Evolutionary conservation across 2,329 filamentous ascomycete species (phyloP), one percentile per base, ranked within the genome.

Genomic region (Fusarium ramigenum): DNA sequence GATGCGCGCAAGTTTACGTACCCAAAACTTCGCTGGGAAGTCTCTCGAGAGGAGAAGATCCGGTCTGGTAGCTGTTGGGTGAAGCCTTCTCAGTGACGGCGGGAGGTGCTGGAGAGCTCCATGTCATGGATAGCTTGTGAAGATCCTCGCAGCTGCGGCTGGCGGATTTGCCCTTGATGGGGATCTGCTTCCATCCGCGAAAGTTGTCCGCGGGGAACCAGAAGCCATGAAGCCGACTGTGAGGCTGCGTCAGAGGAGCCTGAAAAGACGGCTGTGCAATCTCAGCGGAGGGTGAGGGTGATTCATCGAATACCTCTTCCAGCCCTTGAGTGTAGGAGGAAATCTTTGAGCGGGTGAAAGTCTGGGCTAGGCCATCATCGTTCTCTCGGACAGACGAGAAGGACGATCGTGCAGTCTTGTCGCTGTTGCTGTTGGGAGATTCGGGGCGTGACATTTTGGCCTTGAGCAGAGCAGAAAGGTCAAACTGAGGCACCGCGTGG

Each of bases 11-110:
- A 47, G 19, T 65, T 44, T 54, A 78, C 91, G 83, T 87, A 94
- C 92, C 89, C 64, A 93, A 87, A 72, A 95, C 84, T 82, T 95
- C 93, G 58, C 88, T 85, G 1, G 93, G 93, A 12, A 95, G 85
- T 69, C 81, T 88, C 84, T 95, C 93, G 44, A 95, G 83, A 32
- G 87, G 85, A 28, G 92, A 84, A 28, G 84, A 78, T 63, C 89
- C 88, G n/a, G 85, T 81, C 28, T 80, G 74, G 68, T 80, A 80
- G 58, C 66, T 72, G 62, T 78, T 70, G n/a, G 61, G 44, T 9
- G 62, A 60, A 19, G 66, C 59, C 71, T 82, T 82, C 70, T 80
- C 52, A 15, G 25, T n/a, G 52, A 70, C 77, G 68, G 80, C 73
- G 62, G 79, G 73, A 75, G 79, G 69, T 19, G 81, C 75, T 25